phyloP scores from a whole-genome alignment of 1,284 basidiomycete species.

The Tranzscheliella williamsii region DNA sequence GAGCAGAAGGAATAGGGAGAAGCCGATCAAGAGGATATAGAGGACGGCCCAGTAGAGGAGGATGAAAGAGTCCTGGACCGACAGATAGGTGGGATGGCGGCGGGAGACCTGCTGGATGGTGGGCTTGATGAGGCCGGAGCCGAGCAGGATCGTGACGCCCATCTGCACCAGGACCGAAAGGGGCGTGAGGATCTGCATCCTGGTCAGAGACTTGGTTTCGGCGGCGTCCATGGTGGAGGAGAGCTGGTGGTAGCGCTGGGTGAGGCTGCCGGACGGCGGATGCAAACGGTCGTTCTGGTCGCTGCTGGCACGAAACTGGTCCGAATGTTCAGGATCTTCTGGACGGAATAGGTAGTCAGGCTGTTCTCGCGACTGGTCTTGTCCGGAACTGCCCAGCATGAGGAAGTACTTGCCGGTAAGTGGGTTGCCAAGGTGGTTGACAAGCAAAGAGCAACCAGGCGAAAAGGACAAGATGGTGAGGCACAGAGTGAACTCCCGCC shows the following conservation, averaged over 20 bases:
- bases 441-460: too few relatives aligned
- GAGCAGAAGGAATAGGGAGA: constrained; percentile 75
- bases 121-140: constrained; percentile 38
- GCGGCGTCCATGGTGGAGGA: constrained; percentile 29
- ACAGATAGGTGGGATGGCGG: constrained; percentile 71
- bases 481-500: too few relatives aligned
- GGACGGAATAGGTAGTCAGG: constrained; percentile 43
- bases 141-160: constrained; percentile 38
- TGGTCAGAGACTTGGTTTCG: constrained; percentile 31
- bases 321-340: constrained; percentile 38
- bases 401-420: too few relatives aligned
- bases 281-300: constrained; percentile 6
- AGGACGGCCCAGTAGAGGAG: constrained; percentile 69
- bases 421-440: too few relatives aligned
- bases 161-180: constrained; percentile 39
- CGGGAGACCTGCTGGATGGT: constrained; percentile 33
- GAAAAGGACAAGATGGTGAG: too few relatives aligned
- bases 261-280: constrained; percentile 9
- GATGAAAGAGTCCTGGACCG: constrained; percentile 71
- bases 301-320: constrained; percentile 9
- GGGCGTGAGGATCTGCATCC: constrained; percentile 44
- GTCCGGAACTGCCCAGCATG: neutral
- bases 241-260: constrained; percentile 23
- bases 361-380: constrained; percentile 9
- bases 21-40: constrained; percentile 70